Percentiles rank a stretch among this genome's conserved stretches.
These are phyloP conservation scores for Phytophthora fragariae DNA, from an alignment of 352 stramenopile genomes.

Conservation along the genomic window DNA sequence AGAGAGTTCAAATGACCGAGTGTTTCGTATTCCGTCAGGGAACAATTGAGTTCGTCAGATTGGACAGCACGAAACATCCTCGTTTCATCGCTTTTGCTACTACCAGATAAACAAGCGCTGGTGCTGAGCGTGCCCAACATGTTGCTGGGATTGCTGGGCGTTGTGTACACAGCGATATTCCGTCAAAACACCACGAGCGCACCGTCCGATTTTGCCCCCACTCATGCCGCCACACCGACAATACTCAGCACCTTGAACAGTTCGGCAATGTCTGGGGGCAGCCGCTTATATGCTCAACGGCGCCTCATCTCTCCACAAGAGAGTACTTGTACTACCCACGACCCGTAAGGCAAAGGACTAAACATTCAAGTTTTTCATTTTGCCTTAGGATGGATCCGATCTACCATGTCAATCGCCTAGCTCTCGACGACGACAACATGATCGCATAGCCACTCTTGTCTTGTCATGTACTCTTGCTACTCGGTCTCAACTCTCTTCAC, in stretches of 20 bases:
- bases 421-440: too few relatives aligned
- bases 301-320: slow-evolving; percentile 10
- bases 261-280: background rate
- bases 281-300: background rate
- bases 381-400: background rate
- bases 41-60: background rate
- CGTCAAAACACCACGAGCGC: background rate
- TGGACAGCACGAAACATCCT: background rate
- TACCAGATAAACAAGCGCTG: background rate
- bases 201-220: slow-evolving; percentile 12
- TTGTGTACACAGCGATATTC: background rate
- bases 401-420: background rate
- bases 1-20: background rate
- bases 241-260: slow-evolving; percentile 33
- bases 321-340: background rate
- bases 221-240: slow-evolving; percentile 5
- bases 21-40: background rate
- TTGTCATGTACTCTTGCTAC: too few relatives aligned
- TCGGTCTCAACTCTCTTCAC: background rate
- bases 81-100: background rate
- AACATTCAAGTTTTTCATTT: background rate
- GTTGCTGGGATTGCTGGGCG: background rate
- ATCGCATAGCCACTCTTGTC: too few relatives aligned
- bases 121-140: slow-evolving; percentile 1
- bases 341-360: background rate